Percentiles rank a stretch among this genome's conserved stretches.
Conservation (phyloP, 345 rosid species). For the Carallia pectinifolia region DNA sequence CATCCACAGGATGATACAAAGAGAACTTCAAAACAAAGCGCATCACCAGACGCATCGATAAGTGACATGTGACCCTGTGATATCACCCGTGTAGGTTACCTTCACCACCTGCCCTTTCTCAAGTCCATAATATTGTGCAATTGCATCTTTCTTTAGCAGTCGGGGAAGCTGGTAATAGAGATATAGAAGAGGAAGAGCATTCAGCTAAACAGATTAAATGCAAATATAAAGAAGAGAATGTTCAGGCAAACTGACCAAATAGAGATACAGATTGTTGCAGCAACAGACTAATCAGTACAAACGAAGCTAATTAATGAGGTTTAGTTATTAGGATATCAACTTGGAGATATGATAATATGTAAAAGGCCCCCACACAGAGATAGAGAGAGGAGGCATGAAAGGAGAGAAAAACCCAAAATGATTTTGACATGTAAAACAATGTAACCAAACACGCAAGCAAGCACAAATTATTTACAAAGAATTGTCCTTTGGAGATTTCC, state of each 20-base stretch:
- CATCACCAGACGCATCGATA: slow-evolving; percentile 38
- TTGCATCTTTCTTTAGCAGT: slow-evolving; percentile 34
- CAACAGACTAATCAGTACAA: too few species aligned
- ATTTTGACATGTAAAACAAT: not conserved
- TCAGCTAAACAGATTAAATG: too few species aligned
- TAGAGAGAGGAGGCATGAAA: not conserved
- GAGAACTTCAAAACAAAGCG: not conserved
- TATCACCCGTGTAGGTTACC: slow-evolving; percentile 30
- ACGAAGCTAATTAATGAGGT: too few species aligned
- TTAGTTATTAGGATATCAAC: too few species aligned
- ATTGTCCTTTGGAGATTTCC: not conserved
- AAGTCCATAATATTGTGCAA: slow-evolving; percentile 41
- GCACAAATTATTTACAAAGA: not conserved
- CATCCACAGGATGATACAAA: not conserved
- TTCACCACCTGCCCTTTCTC: slow-evolving; percentile 44
- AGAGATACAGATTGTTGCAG: too few species aligned
- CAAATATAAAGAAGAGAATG: too few species aligned
- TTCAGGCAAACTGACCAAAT: too few species aligned
- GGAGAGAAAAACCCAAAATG: not conserved
- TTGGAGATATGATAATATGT: too few species aligned
- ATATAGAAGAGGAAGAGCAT: not conserved
- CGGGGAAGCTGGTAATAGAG: slow-evolving; percentile 35
- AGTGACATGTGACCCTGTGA: slow-evolving; percentile 24
- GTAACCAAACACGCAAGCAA: slow-evolving; percentile 4
- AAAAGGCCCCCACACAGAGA: too few species aligned